These are phyloP conservation scores for Colletotrichum echinochloae DNA, from an alignment of 2,329 filamentous ascomycete genomes.

Conservation along the genomic window DNA sequence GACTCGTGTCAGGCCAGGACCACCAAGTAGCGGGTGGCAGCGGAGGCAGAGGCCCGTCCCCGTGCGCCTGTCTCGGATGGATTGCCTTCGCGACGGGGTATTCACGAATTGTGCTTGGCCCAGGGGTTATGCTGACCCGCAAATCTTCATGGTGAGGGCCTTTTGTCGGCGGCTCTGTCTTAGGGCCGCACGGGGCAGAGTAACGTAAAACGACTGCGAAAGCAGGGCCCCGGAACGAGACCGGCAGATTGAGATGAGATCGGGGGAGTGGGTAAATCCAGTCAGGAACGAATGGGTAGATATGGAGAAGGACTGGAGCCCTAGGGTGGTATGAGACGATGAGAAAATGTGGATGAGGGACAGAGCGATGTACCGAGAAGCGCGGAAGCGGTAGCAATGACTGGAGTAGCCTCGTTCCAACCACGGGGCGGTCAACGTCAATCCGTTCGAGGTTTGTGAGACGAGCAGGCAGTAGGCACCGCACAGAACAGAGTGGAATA, in stretches of 20 bases:
- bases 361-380: constrained; percentile 26
- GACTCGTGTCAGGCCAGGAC: constrained; percentile 40
- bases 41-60: constrained; percentile 40
- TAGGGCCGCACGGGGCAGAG: constrained; percentile 39
- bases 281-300: constrained; percentile 26
- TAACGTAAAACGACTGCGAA: constrained; percentile 41
- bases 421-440: constrained; percentile 17
- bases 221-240: constrained; percentile 27
- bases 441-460: constrained; percentile 28
- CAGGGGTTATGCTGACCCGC: constrained; percentile 40
- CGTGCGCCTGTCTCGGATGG: constrained; percentile 40
- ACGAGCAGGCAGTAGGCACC: constrained; percentile 5
- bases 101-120: constrained; percentile 41
- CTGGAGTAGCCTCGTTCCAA: constrained; percentile 20
- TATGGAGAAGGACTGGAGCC: constrained; percentile 36
- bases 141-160: constrained; percentile 40
- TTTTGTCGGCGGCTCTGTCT: constrained; percentile 42
- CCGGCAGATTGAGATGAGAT: constrained; percentile 41
- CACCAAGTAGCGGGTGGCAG: constrained; percentile 39
- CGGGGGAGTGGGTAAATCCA: constrained; percentile 31
- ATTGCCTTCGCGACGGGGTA: constrained; percentile 34
- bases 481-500: constrained; percentile 7
- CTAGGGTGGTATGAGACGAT: constrained; percentile 18
- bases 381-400: constrained; percentile 30
- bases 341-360: constrained; percentile 5